Evolutionary conservation across 805 yeast species (phyloP), one percentile per base, ranked within the genome.

Genomic region (Lachancea sp.): DNA sequence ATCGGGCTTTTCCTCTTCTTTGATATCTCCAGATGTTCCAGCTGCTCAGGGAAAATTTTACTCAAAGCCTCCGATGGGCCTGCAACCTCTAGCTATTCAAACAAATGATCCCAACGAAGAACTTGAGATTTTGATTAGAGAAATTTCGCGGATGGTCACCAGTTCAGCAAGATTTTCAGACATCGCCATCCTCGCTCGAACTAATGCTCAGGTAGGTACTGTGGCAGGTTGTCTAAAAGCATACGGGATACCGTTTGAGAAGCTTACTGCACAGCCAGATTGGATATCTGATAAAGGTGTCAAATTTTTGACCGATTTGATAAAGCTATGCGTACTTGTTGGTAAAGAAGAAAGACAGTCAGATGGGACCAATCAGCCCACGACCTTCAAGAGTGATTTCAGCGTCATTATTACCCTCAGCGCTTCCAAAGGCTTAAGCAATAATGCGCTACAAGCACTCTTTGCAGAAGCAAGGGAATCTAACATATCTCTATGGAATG

Each of bases 161-260:
- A 46, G 55, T 17, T 50, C 60, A 3, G 64, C 52, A 1, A 50
- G 50, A 41, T 52, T 63, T n/a, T 54, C 60, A 11, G 66, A 82
- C 56, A 69, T 82, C 54, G 74, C 78, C 0, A 60, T 82, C 2
- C 55, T 82, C 26, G 67, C 79, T 0, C 65, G 76, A 42, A 70
- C 82, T 0, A 82, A 82, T 54, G 60, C 60, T 13, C 78, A 77
- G 40, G 56, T 80, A 7, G 67, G 70, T 11, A 50, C 60, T 0
- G 57, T 78, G 0, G 63, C 63, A 25, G 63, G 61, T 16, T 58
- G 65, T 26, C 61, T 81, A 20, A 62, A 64, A 12, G 50, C 54
- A 15, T 67, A 68, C 48, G 77, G 73, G 2, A 59, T 77, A n/a
- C 68, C 68, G 3, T 61, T 64, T 36, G 63, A 67, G 32, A 75